Conservation (phyloP, 2,329 filamentous ascomycete species). For the Diatrype stigma region DNA sequence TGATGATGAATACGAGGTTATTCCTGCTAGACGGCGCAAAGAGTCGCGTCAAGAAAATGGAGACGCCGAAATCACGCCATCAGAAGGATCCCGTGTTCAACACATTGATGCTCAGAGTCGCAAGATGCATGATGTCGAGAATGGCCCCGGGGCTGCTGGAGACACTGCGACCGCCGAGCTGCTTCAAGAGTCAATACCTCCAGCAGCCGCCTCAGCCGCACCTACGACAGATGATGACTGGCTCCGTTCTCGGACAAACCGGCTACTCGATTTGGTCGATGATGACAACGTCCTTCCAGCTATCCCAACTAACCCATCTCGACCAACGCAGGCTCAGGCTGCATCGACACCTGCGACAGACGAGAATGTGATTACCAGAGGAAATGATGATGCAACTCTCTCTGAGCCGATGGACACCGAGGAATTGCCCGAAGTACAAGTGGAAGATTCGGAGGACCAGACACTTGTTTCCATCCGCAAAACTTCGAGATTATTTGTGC, state of each 20-base stretch:
- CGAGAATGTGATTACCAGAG: conserved; percentile 9
- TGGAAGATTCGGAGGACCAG: conserved; percentile 37
- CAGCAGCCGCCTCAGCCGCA: conserved; percentile 11
- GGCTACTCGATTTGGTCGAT: conserved; percentile 78
- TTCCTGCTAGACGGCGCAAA: conserved; percentile 51
- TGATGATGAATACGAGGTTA: conserved; percentile 71
- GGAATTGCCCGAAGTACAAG: conserved; percentile 21
- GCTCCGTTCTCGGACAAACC: conserved; percentile 83
- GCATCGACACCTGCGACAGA: too few species aligned
- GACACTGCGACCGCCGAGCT: too few species aligned
- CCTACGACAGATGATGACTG: conserved; percentile 74
- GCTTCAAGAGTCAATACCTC: neutral
- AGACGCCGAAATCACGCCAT: neutral
- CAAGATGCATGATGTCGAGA: neutral
- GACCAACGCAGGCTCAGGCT: too few species aligned
- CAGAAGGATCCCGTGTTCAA: neutral
- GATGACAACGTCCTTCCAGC: conserved; percentile 52
- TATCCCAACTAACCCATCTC: conserved; percentile 13
- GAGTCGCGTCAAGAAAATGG: conserved; percentile 36
- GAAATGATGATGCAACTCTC: conserved; percentile 2
- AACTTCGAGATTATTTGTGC: conserved; percentile 77
- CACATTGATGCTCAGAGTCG: neutral
- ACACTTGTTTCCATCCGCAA: conserved; percentile 60
- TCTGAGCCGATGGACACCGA: neutral
- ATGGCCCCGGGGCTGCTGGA: neutral